A percentile compares a stretch with the other conserved stretches of the same genome.
Conservation (phyloP, 2,329 filamentous ascomycete genomes). For the Ambrosiella cleistominuta region DNA sequence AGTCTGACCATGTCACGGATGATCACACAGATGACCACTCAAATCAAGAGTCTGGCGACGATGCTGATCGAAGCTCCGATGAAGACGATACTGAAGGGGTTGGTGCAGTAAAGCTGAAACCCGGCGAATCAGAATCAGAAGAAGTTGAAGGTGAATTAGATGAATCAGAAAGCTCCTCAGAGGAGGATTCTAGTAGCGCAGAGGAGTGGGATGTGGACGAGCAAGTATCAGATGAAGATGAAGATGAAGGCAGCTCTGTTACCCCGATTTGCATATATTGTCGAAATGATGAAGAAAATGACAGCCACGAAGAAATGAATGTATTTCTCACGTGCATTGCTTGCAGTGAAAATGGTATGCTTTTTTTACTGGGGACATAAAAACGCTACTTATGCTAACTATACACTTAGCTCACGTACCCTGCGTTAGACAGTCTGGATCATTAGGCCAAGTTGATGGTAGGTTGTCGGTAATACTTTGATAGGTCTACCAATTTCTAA, state of each 20-base stretch:
- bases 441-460: constrained; percentile 25
- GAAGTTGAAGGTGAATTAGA: constrained; percentile 17
- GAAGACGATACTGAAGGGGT: constrained; percentile 6
- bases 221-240: constrained; percentile 37
- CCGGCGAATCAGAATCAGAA: constrained; percentile 16
- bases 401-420: constrained; percentile 59
- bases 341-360: constrained; percentile 69
- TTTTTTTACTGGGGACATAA: constrained; percentile 16
- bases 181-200: constrained; percentile 34
- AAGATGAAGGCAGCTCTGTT: constrained; percentile 37
- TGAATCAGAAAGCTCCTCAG: constrained; percentile 16
- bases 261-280: constrained; percentile 50
- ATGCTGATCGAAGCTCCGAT: constrained; percentile 14
- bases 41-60: constrained; percentile 16
- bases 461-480: constrained; percentile 18
- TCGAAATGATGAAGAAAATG: constrained; percentile 58
- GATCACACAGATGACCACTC: constrained; percentile 19
- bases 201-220: constrained; percentile 42
- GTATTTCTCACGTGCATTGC: constrained; percentile 56
- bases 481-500: background rate
- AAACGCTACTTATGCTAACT: constrained; percentile 5
- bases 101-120: constrained; percentile 6
- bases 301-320: constrained; percentile 46
- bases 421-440: constrained; percentile 55
- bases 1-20: constrained; percentile 16